Conservation (phyloP, 2,329 filamentous ascomycete species). For the Aurifilum marmelostoma region DNA sequence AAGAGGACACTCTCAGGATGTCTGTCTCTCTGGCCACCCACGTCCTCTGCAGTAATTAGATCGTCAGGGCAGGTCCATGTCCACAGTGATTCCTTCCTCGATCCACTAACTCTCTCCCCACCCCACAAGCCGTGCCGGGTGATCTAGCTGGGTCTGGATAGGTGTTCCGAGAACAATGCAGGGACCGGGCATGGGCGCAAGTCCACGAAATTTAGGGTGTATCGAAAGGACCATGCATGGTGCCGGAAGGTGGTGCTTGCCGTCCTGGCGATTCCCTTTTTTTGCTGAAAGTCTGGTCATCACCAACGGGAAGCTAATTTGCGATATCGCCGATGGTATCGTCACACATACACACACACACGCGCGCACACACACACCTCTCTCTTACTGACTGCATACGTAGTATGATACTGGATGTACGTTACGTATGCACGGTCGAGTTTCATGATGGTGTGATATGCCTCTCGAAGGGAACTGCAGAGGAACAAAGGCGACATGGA, state of each 20-base stretch:
- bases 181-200: not conserved
- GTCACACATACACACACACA: not conserved
- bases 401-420: not conserved
- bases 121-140: conserved; percentile 5
- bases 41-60: not conserved
- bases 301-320: not conserved
- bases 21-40: no score
- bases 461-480: not conserved
- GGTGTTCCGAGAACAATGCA: conserved; percentile 12
- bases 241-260: no score
- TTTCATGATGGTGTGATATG: not conserved
- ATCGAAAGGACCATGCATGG: not conserved
- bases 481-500: not conserved
- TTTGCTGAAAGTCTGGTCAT: not conserved
- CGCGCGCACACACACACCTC: no score
- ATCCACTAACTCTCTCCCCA: not conserved
- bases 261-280: not conserved
- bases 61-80: conserved; percentile 1
- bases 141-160: conserved; percentile 10
- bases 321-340: not conserved
- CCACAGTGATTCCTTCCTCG: not conserved
- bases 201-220: not conserved
- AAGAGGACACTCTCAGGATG: not conserved
- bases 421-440: not conserved
- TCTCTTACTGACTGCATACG: not conserved